Conservation (phyloP, 306 rosid genomes). For the Datisca glomerata region DNA sequence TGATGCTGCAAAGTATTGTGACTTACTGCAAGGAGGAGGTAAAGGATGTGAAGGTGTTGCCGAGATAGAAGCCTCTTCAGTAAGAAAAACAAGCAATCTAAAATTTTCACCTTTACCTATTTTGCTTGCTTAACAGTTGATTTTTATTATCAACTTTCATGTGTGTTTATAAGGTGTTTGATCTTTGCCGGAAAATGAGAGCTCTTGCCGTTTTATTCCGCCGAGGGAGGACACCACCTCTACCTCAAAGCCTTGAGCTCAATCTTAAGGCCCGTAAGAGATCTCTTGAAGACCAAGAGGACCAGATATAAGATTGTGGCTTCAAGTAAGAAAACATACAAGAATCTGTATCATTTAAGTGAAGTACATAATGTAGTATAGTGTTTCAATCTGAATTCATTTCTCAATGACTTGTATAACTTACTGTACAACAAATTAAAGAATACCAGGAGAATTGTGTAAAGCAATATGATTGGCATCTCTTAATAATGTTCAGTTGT, state of each 20-base stretch:
- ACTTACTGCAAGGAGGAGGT: constrained; percentile 88
- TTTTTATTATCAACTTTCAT: constrained; percentile 1
- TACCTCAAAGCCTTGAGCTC: constrained; percentile 78
- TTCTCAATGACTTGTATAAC: not conserved
- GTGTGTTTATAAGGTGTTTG: constrained; percentile 43
- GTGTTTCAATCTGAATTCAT: not conserved
- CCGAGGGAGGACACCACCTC: constrained; percentile 87
- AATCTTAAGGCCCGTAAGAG: constrained; percentile 69
- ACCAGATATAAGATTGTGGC: no score
- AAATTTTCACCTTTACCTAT: constrained; percentile 3
- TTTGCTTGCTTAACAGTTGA: no score
- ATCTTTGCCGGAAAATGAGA: constrained; percentile 80
- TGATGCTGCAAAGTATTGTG: constrained; percentile 85
- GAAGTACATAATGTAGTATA: no score
- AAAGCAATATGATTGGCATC: no score
- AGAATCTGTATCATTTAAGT: no score
- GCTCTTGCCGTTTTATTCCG: constrained; percentile 93
- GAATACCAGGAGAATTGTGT: no score
- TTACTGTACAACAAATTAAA: no score
- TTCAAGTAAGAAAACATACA: no score
- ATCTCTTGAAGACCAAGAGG: constrained; percentile 88
- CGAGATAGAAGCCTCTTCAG: constrained; percentile 95
- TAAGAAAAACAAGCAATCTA: constrained; percentile 23
- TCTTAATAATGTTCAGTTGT: no score
- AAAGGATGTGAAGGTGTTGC: constrained; percentile 95